Evolutionary conservation across 2,329 filamentous ascomycete genomes (phyloP).

Genomic region (Penicillium sclerotiorum): DNA sequence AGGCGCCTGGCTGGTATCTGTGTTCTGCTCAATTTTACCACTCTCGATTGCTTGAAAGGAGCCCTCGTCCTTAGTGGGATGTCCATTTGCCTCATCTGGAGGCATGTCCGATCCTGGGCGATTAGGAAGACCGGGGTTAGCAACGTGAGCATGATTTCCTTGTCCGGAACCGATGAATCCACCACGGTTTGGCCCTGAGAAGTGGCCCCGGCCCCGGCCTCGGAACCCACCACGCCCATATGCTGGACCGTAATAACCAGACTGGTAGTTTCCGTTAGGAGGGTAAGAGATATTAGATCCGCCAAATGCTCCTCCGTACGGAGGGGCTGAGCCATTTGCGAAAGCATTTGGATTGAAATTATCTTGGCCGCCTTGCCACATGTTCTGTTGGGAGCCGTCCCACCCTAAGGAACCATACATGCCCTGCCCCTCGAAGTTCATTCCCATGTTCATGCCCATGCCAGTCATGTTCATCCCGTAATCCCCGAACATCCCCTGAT

Average conservation of each 20-base stretch:
- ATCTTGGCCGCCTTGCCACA: constrained; percentile 84
- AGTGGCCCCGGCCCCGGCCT: constrained; percentile 65
- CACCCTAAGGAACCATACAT: constrained; percentile 70
- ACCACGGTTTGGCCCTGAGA: constrained; percentile 42
- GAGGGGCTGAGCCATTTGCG: constrained; percentile 74
- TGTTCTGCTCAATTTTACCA: neutral
- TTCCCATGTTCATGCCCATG: constrained; percentile 79
- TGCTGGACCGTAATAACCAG: constrained; percentile 77
- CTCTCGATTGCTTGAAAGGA: neutral
- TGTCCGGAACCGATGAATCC: constrained; percentile 43
- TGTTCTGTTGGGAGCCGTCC: constrained; percentile 71
- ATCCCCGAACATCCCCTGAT: constrained; percentile 53
- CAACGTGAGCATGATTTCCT: constrained; percentile 35
- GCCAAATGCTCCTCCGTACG: constrained; percentile 74
- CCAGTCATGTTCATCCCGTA: constrained; percentile 80
- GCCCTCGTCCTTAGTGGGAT: neutral
- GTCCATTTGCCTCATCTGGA: constrained; percentile 8
- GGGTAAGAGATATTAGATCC: constrained; percentile 71
- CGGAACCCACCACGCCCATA: constrained; percentile 63
- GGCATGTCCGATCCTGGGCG: constrained; percentile 22
- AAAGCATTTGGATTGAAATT: constrained; percentile 85
- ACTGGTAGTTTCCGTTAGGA: constrained; percentile 67
- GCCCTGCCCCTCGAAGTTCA: constrained; percentile 59
- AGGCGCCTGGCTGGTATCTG: neutral
- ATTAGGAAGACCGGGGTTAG: constrained; percentile 39